Evolutionary conservation across 176 grass and related monocot genomes (phyloP).

Genomic region (Raddia guianensis): DNA sequence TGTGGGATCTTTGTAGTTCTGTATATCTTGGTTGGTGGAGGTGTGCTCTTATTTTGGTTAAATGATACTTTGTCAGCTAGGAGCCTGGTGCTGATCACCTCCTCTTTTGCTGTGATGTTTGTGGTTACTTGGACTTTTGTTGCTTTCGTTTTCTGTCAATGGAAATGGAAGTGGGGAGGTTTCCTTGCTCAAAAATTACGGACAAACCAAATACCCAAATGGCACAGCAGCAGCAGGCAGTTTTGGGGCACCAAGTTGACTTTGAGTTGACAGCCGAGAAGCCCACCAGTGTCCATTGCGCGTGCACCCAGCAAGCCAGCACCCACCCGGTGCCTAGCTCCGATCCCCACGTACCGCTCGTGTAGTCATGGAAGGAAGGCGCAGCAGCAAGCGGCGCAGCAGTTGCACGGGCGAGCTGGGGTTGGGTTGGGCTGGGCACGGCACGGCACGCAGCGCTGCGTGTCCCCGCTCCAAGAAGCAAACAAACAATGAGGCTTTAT

Average conservation of each 20-base stretch:
- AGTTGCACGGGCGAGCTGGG: background rate
- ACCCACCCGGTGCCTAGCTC: background rate
- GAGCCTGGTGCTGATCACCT: too few species aligned
- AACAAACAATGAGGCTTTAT: constrained; percentile 11
- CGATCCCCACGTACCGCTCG: constrained; percentile 6
- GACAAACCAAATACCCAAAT: background rate
- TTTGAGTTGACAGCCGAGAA: background rate
- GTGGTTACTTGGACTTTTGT: too few species aligned
- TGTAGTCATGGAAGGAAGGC: background rate
- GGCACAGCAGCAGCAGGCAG: background rate
- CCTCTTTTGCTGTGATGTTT: too few species aligned
- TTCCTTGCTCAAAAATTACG: too few species aligned
- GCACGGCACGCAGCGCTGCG: background rate
- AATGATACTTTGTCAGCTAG: too few species aligned
- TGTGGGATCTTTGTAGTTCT: too few species aligned
- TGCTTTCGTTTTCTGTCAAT: too few species aligned
- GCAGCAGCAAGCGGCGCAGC: background rate
- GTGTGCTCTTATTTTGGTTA: too few species aligned
- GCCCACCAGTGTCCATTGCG: background rate
- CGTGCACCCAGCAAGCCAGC: too few species aligned
- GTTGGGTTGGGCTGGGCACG: background rate
- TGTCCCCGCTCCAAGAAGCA: constrained; percentile 44
- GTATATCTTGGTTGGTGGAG: too few species aligned
- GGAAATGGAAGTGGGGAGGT: too few species aligned
- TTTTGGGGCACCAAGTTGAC: background rate